Conservation (phyloP, 768 basidiomycete species). For the Lactarius hengduanensis region DNA sequence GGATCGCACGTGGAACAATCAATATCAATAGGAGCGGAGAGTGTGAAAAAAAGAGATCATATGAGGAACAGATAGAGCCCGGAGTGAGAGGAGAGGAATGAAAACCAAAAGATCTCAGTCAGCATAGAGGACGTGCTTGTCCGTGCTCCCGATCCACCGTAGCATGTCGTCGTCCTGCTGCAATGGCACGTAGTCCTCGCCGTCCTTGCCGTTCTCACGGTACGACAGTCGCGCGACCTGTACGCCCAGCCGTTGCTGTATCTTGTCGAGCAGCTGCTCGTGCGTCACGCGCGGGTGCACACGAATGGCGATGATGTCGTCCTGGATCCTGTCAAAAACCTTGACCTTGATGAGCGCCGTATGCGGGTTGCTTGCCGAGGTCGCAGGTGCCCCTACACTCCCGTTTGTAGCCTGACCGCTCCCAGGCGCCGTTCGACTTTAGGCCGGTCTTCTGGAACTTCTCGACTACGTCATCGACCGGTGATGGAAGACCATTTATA, state of each 20-base stretch:
- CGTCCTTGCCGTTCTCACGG: conserved; percentile 66
- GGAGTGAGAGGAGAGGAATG: not conserved
- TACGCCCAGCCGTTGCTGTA: conserved; percentile 79
- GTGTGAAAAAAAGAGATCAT: not conserved
- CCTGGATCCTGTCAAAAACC: conserved; percentile 89
- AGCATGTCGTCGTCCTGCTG: conserved; percentile 61
- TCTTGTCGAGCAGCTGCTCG: conserved; percentile 86
- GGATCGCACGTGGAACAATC: conserved; percentile 4
- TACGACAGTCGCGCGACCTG: conserved; percentile 70
- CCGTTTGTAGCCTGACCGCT: conserved; percentile 60
- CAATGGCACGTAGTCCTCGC: conserved; percentile 61
- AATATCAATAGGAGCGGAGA: conserved; percentile 5
- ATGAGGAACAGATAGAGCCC: conserved; percentile 15
- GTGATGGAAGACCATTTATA: conserved; percentile 36
- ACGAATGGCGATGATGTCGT: conserved; percentile 95
- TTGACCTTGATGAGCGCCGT: conserved; percentile 97
- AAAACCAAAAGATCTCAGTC: conserved; percentile 42
- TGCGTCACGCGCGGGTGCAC: conserved; percentile 91
- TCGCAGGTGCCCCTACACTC: conserved; percentile 59
- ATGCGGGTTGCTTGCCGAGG: conserved; percentile 75
- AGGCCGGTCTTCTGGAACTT: conserved; percentile 36
- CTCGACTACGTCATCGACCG: conserved; percentile 39
- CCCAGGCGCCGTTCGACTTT: conserved; percentile 47
- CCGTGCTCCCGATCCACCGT: conserved; percentile 73
- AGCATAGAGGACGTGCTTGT: conserved; percentile 82